These are phyloP conservation scores for Ailanthus altissimus DNA, from an alignment of 345 rosid species.

Conservation along the genomic window DNA sequence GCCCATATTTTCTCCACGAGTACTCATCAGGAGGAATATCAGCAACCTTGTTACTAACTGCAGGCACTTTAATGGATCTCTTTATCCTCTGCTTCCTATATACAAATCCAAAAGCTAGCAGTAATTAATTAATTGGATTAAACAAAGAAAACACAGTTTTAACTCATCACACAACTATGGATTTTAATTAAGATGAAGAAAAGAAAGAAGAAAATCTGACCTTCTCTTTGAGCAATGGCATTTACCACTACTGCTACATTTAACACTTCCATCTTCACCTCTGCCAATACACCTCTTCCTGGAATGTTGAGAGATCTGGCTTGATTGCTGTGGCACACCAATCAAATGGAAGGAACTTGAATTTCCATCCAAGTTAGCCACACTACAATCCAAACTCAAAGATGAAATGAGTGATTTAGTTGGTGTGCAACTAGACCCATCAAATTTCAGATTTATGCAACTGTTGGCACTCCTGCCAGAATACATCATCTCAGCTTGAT, in stretches of 20 bases:
- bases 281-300: conserved; percentile 59
- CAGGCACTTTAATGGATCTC: conserved; percentile 80
- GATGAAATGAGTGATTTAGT: conserved; percentile 65
- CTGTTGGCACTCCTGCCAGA: conserved; percentile 42
- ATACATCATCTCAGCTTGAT: conserved; percentile 42
- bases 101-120: conserved; percentile 8
- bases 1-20: conserved; percentile 88
- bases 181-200: no score
- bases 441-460: conserved; percentile 61
- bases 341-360: conserved; percentile 60
- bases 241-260: conserved; percentile 59
- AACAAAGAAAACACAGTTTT: not conserved
- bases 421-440: conserved; percentile 53
- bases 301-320: conserved; percentile 48
- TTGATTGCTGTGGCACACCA: conserved; percentile 53
- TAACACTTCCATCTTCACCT: conserved; percentile 63
- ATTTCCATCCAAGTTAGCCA: conserved; percentile 41
- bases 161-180: not conserved
- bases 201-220: conserved; percentile 21
- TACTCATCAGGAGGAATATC: conserved; percentile 88
- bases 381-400: conserved; percentile 64
- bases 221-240: conserved; percentile 84
- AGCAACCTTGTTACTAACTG: conserved; percentile 79
- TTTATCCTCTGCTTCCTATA: conserved; percentile 63
- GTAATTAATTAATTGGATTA: not conserved